Conservation (phyloP, 1,139 yeast genomes). For the Groenewaldozyma sp. region DNA sequence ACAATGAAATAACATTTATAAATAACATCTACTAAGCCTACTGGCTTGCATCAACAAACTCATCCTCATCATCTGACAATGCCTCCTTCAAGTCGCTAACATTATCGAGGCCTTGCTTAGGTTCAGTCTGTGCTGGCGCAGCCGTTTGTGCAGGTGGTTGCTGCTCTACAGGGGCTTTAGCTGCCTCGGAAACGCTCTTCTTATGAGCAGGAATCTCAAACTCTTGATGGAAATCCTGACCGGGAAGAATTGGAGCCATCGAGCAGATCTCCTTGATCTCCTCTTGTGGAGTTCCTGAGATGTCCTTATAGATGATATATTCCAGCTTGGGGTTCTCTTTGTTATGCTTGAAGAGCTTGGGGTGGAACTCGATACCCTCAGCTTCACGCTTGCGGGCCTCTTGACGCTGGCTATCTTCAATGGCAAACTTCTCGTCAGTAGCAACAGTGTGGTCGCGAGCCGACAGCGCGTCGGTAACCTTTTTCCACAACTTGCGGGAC, state of each 20-base stretch:
- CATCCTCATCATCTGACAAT: constrained; percentile 11
- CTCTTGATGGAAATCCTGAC: constrained; percentile 53
- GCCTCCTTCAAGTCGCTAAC: constrained; percentile 6
- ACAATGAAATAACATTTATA: too few species aligned
- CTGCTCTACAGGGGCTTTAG: too few species aligned
- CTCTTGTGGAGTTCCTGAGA: constrained; percentile 39
- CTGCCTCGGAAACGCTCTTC: too few species aligned
- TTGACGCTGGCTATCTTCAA: constrained; percentile 75
- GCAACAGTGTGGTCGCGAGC: constrained; percentile 70
- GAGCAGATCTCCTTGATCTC: constrained; percentile 49
- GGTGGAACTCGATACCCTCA: constrained; percentile 72
- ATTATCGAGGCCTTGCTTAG: too few species aligned
- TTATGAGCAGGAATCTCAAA: constrained; percentile 62
- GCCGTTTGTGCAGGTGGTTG: too few species aligned
- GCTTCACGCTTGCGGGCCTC: constrained; percentile 65
- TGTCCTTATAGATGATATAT: constrained; percentile 53
- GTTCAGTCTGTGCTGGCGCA: too few species aligned
- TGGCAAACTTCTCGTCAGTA: constrained; percentile 75
- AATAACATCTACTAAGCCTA: too few species aligned
- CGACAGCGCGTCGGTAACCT: constrained; percentile 70
- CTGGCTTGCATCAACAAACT: constrained; percentile 22
- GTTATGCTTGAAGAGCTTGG: constrained; percentile 54
- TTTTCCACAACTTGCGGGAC: constrained; percentile 74
- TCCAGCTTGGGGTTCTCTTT: constrained; percentile 39
- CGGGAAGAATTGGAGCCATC: constrained; percentile 65